Conservation (phyloP, 345 rosid species). For the Moricandia arvensis region DNA sequence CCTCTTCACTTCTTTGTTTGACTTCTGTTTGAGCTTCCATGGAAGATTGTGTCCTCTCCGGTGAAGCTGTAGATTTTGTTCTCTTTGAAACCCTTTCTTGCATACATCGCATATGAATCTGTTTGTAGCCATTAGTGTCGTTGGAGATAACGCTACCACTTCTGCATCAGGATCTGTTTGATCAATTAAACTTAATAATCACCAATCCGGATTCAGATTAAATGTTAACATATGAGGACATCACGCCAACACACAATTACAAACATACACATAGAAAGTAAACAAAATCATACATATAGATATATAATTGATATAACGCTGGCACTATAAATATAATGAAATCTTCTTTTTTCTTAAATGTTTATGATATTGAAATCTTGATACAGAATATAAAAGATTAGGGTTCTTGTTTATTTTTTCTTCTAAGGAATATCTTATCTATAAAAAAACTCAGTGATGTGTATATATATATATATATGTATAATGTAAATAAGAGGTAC, state of each 20-base stretch:
- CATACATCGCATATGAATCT: constrained; percentile 86
- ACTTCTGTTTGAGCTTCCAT: constrained; percentile 81
- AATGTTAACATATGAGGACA: constrained; percentile 5
- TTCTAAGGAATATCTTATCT: background rate
- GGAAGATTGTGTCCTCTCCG: constrained; percentile 89
- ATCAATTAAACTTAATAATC: background rate
- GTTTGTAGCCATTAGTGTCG: constrained; percentile 86
- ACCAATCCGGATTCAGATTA: background rate
- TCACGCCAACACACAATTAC: background rate
- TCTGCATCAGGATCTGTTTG: constrained; percentile 82
- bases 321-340: too few species aligned
- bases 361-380: too few species aligned
- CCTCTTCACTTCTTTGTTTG: constrained; percentile 72
- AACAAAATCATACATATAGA: background rate
- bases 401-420: background rate
- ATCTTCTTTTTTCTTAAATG: too few species aligned
- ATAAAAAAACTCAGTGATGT: too few species aligned
- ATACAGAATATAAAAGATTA: background rate
- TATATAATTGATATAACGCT: too few species aligned
- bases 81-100: constrained; percentile 87
- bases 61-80: constrained; percentile 83
- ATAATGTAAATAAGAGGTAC: constrained; percentile 39
- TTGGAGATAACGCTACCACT: constrained; percentile 85
- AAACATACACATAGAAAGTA: background rate
- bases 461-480: too few species aligned